phyloP scores from a whole-genome alignment of 2,329 filamentous ascomycete species.

The Penicillium paneum region DNA sequence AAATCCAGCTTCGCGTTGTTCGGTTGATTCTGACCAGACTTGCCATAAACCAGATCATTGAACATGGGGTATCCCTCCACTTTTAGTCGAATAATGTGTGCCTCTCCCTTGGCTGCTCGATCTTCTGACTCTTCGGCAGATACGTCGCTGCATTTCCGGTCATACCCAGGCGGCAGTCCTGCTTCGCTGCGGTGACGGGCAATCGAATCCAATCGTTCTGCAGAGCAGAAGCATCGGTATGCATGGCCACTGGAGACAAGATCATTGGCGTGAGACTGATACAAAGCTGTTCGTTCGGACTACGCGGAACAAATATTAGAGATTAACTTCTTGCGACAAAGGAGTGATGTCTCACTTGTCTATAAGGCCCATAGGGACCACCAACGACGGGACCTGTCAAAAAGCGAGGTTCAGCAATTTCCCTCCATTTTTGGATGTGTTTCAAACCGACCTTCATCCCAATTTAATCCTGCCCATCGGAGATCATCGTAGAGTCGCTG shows the following conservation, averaged over 20 bases:
- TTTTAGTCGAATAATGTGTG: constrained; percentile 74
- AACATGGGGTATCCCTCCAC: constrained; percentile 64
- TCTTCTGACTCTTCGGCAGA: constrained; percentile 65
- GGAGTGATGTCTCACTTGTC: constrained; percentile 57
- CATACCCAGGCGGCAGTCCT: constrained; percentile 61
- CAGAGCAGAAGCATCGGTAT: constrained; percentile 89
- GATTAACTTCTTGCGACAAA: neutral
- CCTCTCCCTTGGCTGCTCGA: constrained; percentile 65
- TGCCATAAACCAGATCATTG: constrained; percentile 76
- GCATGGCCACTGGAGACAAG: constrained; percentile 70
- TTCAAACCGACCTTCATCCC: constrained; percentile 73
- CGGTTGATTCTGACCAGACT: constrained; percentile 50
- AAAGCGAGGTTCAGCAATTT: constrained; percentile 5
- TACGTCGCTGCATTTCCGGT: constrained; percentile 70
- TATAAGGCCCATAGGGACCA: constrained; percentile 80
- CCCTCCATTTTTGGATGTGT: neutral
- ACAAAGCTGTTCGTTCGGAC: constrained; percentile 75
- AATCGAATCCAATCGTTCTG: constrained; percentile 65
- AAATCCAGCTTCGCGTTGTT: constrained; percentile 45
- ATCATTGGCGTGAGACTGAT: constrained; percentile 65
- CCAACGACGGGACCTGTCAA: constrained; percentile 69
- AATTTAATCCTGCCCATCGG: constrained; percentile 81
- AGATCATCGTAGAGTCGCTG: constrained; percentile 73
- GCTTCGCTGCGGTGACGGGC: constrained; percentile 61
- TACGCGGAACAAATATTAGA: constrained; percentile 35